These are phyloP conservation scores for Nicotiana knightiana DNA, from an alignment of 257 asterid species.

Conservation along the genomic window DNA sequence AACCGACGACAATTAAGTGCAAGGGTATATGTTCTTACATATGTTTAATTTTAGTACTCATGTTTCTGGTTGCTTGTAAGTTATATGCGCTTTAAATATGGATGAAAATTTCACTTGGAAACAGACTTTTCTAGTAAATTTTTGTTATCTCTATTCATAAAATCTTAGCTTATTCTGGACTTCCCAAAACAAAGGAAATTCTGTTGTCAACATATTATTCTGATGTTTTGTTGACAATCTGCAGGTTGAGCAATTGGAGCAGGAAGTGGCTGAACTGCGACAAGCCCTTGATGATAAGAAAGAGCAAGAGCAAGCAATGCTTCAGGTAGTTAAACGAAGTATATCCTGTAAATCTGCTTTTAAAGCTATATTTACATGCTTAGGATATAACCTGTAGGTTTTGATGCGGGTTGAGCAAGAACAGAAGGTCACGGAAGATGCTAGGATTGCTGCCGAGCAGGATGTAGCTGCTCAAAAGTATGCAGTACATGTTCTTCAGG, in stretches of 20 bases:
- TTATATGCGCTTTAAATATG: background rate
- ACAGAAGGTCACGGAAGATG: conserved; percentile 75
- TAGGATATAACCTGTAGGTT: conserved; percentile 38
- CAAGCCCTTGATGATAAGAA: conserved; percentile 54
- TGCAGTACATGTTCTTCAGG: conserved; percentile 57
- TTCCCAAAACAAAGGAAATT: background rate
- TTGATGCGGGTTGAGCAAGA: conserved; percentile 85
- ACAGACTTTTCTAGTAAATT: background rate
- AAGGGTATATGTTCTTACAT: conserved; percentile 39
- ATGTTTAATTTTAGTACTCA: background rate
- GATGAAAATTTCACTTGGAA: background rate
- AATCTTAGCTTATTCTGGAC: background rate
- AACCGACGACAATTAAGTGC: conserved; percentile 80
- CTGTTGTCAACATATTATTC: background rate
- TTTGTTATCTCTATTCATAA: background rate
- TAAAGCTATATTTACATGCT: conserved; percentile 15
- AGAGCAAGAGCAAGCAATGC: conserved; percentile 73
- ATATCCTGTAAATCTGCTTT: conserved; percentile 6
- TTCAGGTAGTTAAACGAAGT: conserved; percentile 46
- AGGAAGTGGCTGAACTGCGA: conserved; percentile 57
- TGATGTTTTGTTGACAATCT: conserved; percentile 10
- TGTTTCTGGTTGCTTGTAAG: background rate
- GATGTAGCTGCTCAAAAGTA: conserved; percentile 61
- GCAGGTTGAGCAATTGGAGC: conserved; percentile 82
- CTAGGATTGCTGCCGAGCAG: conserved; percentile 66